A percentile compares a stretch with the other conserved stretches of the same genome.
These are phyloP conservation scores for Trypanosoma caninum DNA, from an alignment of 208 protist species.

Conservation along the genomic window DNA sequence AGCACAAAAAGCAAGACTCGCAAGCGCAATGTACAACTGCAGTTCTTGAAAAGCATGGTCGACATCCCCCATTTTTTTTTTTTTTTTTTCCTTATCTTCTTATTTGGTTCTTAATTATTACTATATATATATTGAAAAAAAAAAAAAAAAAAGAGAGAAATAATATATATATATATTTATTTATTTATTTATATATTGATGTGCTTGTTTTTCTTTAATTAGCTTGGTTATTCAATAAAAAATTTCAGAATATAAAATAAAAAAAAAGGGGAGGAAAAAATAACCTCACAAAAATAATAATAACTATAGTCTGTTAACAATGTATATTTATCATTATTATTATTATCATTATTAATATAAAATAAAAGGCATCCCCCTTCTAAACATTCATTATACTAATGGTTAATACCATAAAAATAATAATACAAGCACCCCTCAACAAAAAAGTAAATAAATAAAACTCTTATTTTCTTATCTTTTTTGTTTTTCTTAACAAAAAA, in stretches of 20 bases:
- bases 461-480: no score
- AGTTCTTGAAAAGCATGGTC: conserved; percentile 12
- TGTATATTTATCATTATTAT: not conserved
- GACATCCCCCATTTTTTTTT: conserved; percentile 5
- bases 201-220: not conserved
- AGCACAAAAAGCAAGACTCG: conserved; percentile 39
- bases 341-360: conserved; percentile 6
- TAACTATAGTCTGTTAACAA: not conserved
- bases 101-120: not conserved
- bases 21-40: conserved; percentile 57
- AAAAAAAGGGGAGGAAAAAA: conserved; percentile 9
- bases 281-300: not conserved
- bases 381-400: not conserved
- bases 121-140: not conserved
- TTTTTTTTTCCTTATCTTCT: not conserved
- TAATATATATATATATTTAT: no score
- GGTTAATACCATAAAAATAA: conserved; percentile 1
- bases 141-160: conserved; percentile 18
- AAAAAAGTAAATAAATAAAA: no score
- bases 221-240: not conserved
- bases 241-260: not conserved
- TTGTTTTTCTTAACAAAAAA: no score
- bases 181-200: not conserved
- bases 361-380: conserved; percentile 2
- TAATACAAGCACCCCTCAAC: not conserved